Evolutionary conservation across 2,329 filamentous ascomycete species (phyloP).

Genomic region (Ophiobolus disseminans): DNA sequence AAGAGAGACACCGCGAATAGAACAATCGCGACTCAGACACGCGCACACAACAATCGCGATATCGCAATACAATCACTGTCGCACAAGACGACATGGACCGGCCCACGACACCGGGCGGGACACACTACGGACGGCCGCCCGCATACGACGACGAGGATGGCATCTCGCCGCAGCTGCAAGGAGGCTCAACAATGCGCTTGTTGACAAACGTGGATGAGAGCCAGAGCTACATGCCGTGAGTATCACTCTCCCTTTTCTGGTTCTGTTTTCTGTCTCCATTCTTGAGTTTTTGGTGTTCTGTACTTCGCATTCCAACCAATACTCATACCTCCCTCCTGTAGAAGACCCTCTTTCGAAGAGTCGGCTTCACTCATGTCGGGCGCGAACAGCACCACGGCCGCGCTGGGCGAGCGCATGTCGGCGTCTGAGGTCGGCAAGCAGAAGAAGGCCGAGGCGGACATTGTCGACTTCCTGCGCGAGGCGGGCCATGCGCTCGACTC

Average conservation of each 20-base stretch:
- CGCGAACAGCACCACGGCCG: constrained; percentile 42
- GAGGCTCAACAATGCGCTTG: constrained; percentile 58
- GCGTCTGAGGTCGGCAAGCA: constrained; percentile 40
- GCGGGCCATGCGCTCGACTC: constrained; percentile 43
- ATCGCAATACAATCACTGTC: constrained; percentile 4
- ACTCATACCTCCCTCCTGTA: constrained; percentile 32
- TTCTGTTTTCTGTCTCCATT: constrained; percentile 31
- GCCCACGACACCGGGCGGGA: constrained; percentile 41
- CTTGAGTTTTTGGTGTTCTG: constrained; percentile 10
- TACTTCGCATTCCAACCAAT: constrained; percentile 22
- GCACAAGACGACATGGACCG: constrained; percentile 41
- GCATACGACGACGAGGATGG: constrained; percentile 54
- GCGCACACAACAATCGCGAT: constrained; percentile 3
- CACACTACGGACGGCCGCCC: constrained; percentile 52
- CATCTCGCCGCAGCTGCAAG: constrained; percentile 43
- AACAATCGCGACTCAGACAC: background rate
- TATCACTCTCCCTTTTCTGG: constrained; percentile 40
- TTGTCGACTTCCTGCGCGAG: constrained; percentile 55
- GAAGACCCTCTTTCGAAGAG: constrained; percentile 38
- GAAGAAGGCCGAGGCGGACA: constrained; percentile 45
- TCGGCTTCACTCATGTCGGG: constrained; percentile 44
- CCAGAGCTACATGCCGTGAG: constrained; percentile 52
- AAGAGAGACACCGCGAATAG: background rate
- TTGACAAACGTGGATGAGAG: constrained; percentile 56
- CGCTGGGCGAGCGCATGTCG: constrained; percentile 37